Base-by-base conservation (phyloP, 805 yeast species). In the Nakazawaea ambrosiae region DNA sequence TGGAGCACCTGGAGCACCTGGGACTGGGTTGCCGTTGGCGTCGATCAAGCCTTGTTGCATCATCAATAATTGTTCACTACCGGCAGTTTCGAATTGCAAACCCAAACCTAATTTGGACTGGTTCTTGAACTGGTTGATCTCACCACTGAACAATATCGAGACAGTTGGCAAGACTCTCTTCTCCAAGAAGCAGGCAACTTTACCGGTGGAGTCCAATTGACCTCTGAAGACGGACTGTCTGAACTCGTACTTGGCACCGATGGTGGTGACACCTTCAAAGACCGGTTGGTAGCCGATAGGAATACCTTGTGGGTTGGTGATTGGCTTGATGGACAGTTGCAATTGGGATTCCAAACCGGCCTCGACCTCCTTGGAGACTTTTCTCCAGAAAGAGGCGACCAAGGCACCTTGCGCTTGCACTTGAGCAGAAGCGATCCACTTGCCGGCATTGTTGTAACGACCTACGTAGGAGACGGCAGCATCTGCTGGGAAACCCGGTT, bases 181-280 rank as follows among this genome's bases (percentile, higher is more conserved):
- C 69, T 92, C 98, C 60, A 92, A 70, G 70, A 88, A 78, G 52
- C 88, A 85, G 40, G 85, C 73, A 37, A 90, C 94, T 66, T 85
- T 87, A 65, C 98, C 98, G 43, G 73, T 69, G 36, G 94, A 78
- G 66, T 88, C 96, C 45, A 92, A 57, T 63, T 89, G 95, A 56
- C 97, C 96, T 66, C 98, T 80, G 77, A 88, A 88, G 38, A 87
- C 81, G 41, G 94, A 81, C 65, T 87, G 94, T 69, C 97, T 87
- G 75, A 87, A 92, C 69, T 92, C 97, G 65, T 90, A 90, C 68
- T 90, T 92, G 53, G 96, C 95, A 65, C 97, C 98, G 41, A 90
- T 59, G 43, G 96, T 84, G 51, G 98, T 89, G 53, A 75, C 73
- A 56, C 95, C 97, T 57, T 90, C 96, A 42, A 89, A 70, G 31